Evolutionary conservation across 176 grass and related monocot species (phyloP).

Genomic region (Oryza coarctata): DNA sequence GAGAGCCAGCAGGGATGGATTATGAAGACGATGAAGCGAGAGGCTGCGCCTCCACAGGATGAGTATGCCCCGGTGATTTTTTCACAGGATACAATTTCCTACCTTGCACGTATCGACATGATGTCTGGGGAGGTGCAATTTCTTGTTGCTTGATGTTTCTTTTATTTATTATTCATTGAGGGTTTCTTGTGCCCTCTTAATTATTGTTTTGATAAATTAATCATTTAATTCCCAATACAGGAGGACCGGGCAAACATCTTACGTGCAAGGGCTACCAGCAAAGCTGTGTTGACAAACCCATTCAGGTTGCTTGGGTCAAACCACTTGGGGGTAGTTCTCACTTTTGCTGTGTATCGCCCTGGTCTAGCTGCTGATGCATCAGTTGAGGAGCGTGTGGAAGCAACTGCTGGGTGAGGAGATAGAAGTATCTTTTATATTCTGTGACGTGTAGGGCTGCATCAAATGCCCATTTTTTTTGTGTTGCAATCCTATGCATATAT

Average conservation of each 20-base stretch:
- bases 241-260: constrained; percentile 93
- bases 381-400: constrained; percentile 70
- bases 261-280: constrained; percentile 78
- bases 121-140: constrained; percentile 80
- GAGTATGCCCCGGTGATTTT: constrained; percentile 95
- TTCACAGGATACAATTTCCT: constrained; percentile 83
- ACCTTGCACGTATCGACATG: constrained; percentile 87
- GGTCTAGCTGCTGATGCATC: constrained; percentile 71
- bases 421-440: neutral
- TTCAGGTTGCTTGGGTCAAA: constrained; percentile 90
- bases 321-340: constrained; percentile 93
- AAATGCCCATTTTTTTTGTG: constrained; percentile 1
- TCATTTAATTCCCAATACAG: constrained; percentile 35
- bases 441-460: neutral
- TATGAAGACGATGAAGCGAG: constrained; percentile 73
- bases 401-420: constrained; percentile 79
- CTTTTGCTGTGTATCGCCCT: constrained; percentile 83
- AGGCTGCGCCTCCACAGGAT: constrained; percentile 54
- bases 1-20: constrained; percentile 86
- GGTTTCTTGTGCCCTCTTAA: neutral
- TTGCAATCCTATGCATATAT: neutral
- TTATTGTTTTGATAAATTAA: constrained; percentile 3
- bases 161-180: neutral
- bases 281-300: constrained; percentile 89
- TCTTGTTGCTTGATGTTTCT: constrained; percentile 15